These are phyloP conservation scores for Chlorociboria aeruginascens DNA, from an alignment of 495 filamentous ascomycete species.

Conservation along the genomic window DNA sequence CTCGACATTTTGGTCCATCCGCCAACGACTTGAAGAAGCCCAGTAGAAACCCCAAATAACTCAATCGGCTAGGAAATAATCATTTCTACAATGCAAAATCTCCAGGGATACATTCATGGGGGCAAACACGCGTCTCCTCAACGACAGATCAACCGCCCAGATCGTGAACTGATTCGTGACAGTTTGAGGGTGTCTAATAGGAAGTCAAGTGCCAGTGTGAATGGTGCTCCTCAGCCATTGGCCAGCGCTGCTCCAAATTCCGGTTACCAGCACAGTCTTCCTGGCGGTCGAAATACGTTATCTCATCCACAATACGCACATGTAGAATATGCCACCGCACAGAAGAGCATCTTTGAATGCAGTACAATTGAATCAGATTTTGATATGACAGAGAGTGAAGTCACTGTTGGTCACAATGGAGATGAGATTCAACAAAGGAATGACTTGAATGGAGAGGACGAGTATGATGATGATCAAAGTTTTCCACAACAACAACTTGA, in stretches of 20 bases:
- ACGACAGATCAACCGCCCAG: not conserved
- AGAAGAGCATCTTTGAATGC: slow-evolving; percentile 1
- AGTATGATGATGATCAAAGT: not conserved
- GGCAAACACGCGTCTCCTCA: not conserved
- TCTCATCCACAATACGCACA: not conserved
- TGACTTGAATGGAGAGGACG: not conserved
- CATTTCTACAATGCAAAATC: not conserved
- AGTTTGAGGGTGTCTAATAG: not conserved
- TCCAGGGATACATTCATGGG: not conserved
- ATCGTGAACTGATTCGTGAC: not conserved
- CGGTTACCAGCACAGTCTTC: not conserved
- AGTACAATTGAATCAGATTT: not conserved
- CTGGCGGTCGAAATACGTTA: not conserved
- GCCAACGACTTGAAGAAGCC: too few species aligned
- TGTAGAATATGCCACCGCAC: not conserved
- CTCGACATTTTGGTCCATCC: too few species aligned
- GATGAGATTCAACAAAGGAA: not conserved
- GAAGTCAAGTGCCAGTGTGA: not conserved
- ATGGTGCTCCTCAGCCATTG: not conserved
- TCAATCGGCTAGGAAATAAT: too few species aligned
- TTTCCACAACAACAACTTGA: not conserved
- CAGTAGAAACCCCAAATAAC: too few species aligned
- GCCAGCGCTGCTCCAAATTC: not conserved
- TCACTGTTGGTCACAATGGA: not conserved
- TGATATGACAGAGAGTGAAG: slow-evolving; percentile 3